Percentiles rank a stretch among this genome's conserved stretches.
These are phyloP conservation scores for Fusarium napiforme DNA, from an alignment of 2,329 filamentous ascomycete genomes.

Conservation along the genomic window DNA sequence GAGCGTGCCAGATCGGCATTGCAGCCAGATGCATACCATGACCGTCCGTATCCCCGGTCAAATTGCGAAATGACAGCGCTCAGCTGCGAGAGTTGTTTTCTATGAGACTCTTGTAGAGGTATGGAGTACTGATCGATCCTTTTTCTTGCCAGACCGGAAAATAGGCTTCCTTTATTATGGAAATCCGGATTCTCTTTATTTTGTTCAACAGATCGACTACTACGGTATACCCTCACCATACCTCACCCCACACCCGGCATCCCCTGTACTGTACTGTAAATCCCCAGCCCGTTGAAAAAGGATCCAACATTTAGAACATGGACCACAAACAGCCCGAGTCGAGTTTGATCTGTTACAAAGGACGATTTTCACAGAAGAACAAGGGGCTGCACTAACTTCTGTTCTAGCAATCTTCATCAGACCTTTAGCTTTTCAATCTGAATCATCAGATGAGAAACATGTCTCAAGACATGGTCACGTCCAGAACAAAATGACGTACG, in stretches of 20 bases:
- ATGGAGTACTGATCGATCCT: background rate
- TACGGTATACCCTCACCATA: background rate
- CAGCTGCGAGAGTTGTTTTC: background rate
- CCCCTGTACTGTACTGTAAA: conserved; percentile 14
- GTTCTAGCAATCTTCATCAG: background rate
- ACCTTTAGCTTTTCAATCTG: background rate
- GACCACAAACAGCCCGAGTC: background rate
- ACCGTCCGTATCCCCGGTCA: background rate
- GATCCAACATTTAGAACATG: background rate
- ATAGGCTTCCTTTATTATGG: background rate
- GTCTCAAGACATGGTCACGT: conserved; percentile 28
- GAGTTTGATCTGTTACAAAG: background rate
- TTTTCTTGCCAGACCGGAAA: background rate
- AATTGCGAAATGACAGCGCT: conserved; percentile 1
- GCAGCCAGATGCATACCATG: conserved; percentile 20
- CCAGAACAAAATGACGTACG: conserved; percentile 24
- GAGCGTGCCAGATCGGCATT: conserved; percentile 31
- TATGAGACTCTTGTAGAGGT: background rate
- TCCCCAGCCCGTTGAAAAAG: background rate
- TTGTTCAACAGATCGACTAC: background rate
- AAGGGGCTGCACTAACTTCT: background rate
- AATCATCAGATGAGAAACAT: conserved; percentile 27
- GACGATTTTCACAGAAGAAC: background rate
- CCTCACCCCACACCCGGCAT: background rate
- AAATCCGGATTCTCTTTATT: background rate